Evolutionary conservation across 2,329 filamentous ascomycete species (phyloP).

Genomic region (Verticillium isaacii): DNA sequence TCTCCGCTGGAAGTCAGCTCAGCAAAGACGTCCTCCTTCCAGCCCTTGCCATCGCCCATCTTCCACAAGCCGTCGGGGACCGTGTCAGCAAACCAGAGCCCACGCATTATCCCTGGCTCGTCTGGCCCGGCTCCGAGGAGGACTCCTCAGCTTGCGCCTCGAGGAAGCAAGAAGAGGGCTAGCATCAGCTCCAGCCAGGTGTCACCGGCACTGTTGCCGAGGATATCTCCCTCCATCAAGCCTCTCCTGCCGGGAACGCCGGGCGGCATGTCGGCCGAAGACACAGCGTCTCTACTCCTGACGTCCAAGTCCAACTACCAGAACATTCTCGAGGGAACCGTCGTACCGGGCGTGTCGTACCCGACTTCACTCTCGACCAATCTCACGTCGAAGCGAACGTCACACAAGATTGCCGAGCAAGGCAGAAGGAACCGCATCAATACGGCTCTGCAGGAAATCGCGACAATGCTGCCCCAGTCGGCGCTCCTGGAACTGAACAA

Average conservation of each 20-base stretch:
- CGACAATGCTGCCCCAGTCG: constrained; percentile 69
- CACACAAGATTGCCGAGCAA: constrained; percentile 97
- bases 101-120: constrained; percentile 55
- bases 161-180: constrained; percentile 62
- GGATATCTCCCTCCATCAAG: constrained; percentile 92
- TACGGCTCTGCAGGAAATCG: constrained; percentile 86
- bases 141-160: constrained; percentile 51
- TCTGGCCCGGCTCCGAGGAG: constrained; percentile 40
- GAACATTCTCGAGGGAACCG: constrained; percentile 90
- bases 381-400: constrained; percentile 91
- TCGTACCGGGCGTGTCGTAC: constrained; percentile 84
- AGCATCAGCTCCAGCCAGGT: constrained; percentile 71
- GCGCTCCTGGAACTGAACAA: constrained; percentile 34
- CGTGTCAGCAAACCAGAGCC: constrained; percentile 60
- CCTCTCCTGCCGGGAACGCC: constrained; percentile 67
- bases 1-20: constrained; percentile 30
- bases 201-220: constrained; percentile 81
- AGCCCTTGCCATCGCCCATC: constrained; percentile 43
- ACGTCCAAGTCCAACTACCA: constrained; percentile 98
- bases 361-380: constrained; percentile 89
- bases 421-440: constrained; percentile 94
- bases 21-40: constrained; percentile 43
- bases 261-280: constrained; percentile 48
- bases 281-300: constrained; percentile 67
- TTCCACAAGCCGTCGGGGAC: constrained; percentile 34